These are phyloP conservation scores for Batkoa obscura DNA, from an alignment of 371 early-diverging fungal species.

Conservation along the genomic window DNA sequence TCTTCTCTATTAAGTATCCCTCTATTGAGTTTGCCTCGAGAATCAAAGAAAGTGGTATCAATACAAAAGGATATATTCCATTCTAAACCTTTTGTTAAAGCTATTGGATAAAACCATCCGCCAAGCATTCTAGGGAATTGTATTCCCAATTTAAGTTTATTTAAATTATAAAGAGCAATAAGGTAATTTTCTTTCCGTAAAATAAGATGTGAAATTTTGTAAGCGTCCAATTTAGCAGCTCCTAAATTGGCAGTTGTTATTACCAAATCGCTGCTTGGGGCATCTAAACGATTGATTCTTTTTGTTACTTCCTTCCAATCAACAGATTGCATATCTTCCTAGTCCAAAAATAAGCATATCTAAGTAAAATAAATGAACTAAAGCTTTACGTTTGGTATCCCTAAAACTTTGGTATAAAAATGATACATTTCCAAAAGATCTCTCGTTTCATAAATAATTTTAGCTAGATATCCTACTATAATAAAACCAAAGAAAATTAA, in stretches of 20 bases:
- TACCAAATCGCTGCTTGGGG: slow-evolving; percentile 8
- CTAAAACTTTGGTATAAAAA: slow-evolving; percentile 62
- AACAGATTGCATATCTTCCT: slow-evolving; percentile 58
- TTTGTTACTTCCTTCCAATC: slow-evolving; percentile 57
- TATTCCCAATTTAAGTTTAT: slow-evolving; percentile 34
- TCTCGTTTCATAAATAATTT: slow-evolving; percentile 47
- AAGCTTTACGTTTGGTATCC: slow-evolving; percentile 49
- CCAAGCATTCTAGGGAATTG: slow-evolving; percentile 16
- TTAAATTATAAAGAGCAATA: slow-evolving; percentile 86
- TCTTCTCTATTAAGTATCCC: slow-evolving; percentile 15
- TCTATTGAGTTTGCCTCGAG: neutral
- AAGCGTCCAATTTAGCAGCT: slow-evolving; percentile 51
- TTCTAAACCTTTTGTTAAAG: slow-evolving; percentile 59
- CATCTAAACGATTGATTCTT: slow-evolving; percentile 51
- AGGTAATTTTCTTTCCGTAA: slow-evolving; percentile 94
- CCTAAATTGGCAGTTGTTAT: slow-evolving; percentile 5
- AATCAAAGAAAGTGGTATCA: slow-evolving; percentile 16
- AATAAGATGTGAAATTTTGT: slow-evolving; percentile 77
- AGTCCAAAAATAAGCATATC: neutral
- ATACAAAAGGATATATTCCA: slow-evolving; percentile 83
- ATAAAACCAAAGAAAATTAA: neutral
- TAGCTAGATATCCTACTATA: slow-evolving; percentile 30
- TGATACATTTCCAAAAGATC: slow-evolving; percentile 56
- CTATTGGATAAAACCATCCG: no score
- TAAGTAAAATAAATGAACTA: neutral